phyloP scores from a whole-genome alignment of 140 eudicot genomes.

The Senecio squalidus region DNA sequence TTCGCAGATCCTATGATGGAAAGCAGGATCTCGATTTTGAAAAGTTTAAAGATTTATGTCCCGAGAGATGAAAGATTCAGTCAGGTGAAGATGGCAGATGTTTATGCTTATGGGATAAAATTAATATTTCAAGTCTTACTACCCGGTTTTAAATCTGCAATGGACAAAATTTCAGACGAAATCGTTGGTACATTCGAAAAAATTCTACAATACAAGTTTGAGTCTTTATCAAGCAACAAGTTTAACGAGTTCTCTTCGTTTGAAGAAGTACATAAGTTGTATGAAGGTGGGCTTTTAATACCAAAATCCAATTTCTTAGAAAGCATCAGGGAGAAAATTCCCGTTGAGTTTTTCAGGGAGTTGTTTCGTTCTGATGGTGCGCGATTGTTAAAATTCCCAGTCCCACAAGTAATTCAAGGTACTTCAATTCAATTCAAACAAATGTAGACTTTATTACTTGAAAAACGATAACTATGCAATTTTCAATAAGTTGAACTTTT shows the following conservation, averaged over 20 bases:
- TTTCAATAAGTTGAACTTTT: background rate
- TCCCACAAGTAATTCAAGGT: conserved; percentile 56
- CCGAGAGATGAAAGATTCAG: conserved; percentile 56
- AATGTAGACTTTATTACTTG: background rate
- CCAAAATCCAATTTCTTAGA: conserved; percentile 29
- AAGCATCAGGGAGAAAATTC: conserved; percentile 31
- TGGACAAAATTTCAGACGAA: conserved; percentile 36
- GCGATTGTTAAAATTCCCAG: conserved; percentile 34
- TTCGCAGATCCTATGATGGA: conserved; percentile 48
- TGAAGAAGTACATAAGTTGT: conserved; percentile 40
- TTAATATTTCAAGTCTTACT: conserved; percentile 35
- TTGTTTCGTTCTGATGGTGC: conserved; percentile 43
- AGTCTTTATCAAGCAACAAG: conserved; percentile 28
- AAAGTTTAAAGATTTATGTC: conserved; percentile 45
- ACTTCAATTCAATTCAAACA: background rate
- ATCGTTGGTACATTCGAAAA: conserved; percentile 19
- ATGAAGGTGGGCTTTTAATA: conserved; percentile 33
- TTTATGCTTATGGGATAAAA: conserved; percentile 41
- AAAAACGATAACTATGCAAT: background rate
- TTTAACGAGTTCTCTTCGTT: conserved; percentile 43
- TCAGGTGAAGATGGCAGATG: conserved; percentile 39
- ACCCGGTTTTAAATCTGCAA: conserved; percentile 41
- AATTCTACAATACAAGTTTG: conserved; percentile 21
- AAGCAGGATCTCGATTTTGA: conserved; percentile 38
- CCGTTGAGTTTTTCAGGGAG: conserved; percentile 38